Percentiles rank a stretch among this genome's conserved stretches.
phyloP scores from a whole-genome alignment of 257 asterid species.

The Verbena officinalis region DNA sequence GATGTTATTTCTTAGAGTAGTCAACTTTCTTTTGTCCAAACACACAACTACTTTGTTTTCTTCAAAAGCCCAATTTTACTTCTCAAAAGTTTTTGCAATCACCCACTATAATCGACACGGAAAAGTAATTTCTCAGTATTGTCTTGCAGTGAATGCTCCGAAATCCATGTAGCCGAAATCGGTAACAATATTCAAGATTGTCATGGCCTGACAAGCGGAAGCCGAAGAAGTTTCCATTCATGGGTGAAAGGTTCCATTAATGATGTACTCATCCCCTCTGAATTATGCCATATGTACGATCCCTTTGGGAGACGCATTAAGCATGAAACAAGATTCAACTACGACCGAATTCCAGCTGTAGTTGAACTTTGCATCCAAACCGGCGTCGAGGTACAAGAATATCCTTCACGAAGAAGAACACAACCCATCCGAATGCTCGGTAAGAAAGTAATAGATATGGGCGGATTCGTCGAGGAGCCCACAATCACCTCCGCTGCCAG shows the following conservation, averaged over 20 bases:
- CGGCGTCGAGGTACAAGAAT: slow-evolving; percentile 81
- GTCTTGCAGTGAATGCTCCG: slow-evolving; percentile 81
- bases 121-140: slow-evolving; percentile 21
- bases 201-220: slow-evolving; percentile 57
- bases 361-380: slow-evolving; percentile 98
- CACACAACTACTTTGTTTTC: no score
- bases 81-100: no score
- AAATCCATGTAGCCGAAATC: slow-evolving; percentile 65
- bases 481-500: slow-evolving; percentile 25
- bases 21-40: no score
- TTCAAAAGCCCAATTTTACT: no score
- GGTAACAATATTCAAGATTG: slow-evolving; percentile 86
- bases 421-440: slow-evolving; percentile 85
- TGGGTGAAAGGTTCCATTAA: slow-evolving; percentile 90
- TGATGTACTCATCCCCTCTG: slow-evolving; percentile 78
- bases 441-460: slow-evolving; percentile 66
- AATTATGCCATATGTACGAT: slow-evolving; percentile 87
- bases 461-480: slow-evolving; percentile 75
- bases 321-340: slow-evolving; percentile 81
- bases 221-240: slow-evolving; percentile 68
- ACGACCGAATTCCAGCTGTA: slow-evolving; percentile 83
- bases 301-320: slow-evolving; percentile 81
- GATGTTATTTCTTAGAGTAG: no score
- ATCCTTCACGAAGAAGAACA: slow-evolving; percentile 83
- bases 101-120: no score